Evolutionary conservation across 176 grass and related monocot genomes (phyloP).

Genomic region (maize (Zea mays)): DNA sequence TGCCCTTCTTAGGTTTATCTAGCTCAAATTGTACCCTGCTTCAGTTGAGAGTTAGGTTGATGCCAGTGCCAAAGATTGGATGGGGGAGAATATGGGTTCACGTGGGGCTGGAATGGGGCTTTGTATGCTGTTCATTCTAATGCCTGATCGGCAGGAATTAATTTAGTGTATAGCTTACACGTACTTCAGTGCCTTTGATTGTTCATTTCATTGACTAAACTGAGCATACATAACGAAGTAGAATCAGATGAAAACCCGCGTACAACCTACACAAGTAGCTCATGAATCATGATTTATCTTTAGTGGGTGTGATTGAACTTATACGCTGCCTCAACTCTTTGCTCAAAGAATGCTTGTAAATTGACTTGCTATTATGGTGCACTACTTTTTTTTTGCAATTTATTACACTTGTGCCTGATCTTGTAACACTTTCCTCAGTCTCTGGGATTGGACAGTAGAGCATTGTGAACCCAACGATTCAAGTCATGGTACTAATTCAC

Average conservation of each 20-base stretch:
- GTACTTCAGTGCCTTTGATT: not conserved
- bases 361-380: not conserved
- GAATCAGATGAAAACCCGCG: not conserved
- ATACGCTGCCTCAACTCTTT: not conserved
- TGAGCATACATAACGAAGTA: not conserved
- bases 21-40: not conserved
- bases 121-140: not conserved
- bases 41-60: not conserved
- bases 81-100: not conserved
- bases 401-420: not conserved
- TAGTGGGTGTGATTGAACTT: not conserved
- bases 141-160: not conserved
- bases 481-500: conserved; percentile 42
- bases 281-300: not conserved
- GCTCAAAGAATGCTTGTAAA: not conserved
- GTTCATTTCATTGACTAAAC: not conserved
- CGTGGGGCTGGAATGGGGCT: not conserved
- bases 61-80: not conserved
- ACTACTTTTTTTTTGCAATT: not conserved
- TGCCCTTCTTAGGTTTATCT: not conserved
- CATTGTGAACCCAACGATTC: conserved; percentile 18
- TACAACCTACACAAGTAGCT: not conserved
- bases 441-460: conserved; percentile 51
- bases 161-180: not conserved
- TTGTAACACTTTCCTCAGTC: conserved; percentile 30